phyloP scores from a whole-genome alignment of 2,329 filamentous ascomycete species.

The Trichophyton simii region DNA sequence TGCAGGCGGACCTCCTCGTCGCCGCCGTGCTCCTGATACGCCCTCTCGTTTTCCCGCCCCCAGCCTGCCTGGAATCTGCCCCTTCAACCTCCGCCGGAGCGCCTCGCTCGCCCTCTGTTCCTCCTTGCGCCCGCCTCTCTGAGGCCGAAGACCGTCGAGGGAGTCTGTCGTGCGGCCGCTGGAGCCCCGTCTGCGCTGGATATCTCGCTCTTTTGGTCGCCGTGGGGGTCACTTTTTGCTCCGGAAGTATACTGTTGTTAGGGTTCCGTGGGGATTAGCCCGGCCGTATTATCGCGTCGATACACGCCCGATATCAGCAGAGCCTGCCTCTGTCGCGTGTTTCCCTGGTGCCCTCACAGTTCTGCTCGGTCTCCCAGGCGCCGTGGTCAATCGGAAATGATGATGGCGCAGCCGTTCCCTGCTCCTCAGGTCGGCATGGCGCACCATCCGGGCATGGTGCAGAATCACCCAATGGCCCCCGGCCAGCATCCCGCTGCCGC shows the following conservation, averaged over 20 bases:
- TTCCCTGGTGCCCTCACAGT: not conserved
- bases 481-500: constrained; percentile 46
- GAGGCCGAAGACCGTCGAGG: too few species aligned
- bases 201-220: too few species aligned
- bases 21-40: not conserved
- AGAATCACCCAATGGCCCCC: constrained; percentile 48
- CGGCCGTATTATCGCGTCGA: not conserved
- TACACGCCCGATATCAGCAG: not conserved
- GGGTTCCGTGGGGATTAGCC: too few species aligned
- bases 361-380: not conserved
- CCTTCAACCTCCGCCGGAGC: not conserved
- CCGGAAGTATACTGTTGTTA: too few species aligned
- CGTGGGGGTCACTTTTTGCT: too few species aligned
- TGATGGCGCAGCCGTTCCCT: constrained; percentile 44
- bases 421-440: constrained; percentile 47
- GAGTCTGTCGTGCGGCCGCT: too few species aligned
- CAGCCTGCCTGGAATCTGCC: not conserved
- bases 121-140: not conserved
- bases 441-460: constrained; percentile 45
- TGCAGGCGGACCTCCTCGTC: not conserved
- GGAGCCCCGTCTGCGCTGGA: too few species aligned
- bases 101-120: not conserved
- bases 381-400: constrained; percentile 36
- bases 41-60: not conserved
- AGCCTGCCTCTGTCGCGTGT: not conserved